Percentiles rank a stretch among this genome's conserved stretches.
phyloP scores from a whole-genome alignment of 768 basidiomycete species.

The Chalciporus pseudorubinellus region DNA sequence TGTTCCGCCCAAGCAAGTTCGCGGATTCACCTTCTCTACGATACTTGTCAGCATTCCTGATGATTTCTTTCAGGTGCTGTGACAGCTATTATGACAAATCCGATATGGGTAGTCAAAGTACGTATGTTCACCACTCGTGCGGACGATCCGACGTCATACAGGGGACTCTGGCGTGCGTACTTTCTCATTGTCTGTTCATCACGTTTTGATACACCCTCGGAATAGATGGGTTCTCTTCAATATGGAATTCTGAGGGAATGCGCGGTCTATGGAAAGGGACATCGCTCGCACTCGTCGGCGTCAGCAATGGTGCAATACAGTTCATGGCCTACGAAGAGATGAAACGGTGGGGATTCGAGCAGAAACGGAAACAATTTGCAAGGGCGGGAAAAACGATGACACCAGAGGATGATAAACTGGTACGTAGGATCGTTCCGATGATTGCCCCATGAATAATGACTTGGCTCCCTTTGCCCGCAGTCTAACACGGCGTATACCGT shows the following conservation, averaged over 20 bases:
- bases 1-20: conserved; percentile 96
- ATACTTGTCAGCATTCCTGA: conserved; percentile 11
- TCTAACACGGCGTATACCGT: conserved; percentile 88
- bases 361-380: conserved; percentile 62
- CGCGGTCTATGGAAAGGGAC: conserved; percentile 86
- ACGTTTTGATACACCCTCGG: neutral
- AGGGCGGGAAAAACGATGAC: conserved; percentile 64
- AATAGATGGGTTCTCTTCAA: conserved; percentile 68
- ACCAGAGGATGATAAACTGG: conserved; percentile 80
- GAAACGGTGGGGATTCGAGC: conserved; percentile 85
- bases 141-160: conserved; percentile 70
- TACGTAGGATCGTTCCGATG: conserved; percentile 37
- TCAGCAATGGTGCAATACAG: conserved; percentile 92
- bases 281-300: conserved; percentile 83
- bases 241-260: conserved; percentile 72
- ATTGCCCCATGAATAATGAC: conserved; percentile 6
- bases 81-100: conserved; percentile 94
- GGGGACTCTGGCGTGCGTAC: conserved; percentile 66
- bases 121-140: conserved; percentile 87
- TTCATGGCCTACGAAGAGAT: conserved; percentile 97
- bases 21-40: conserved; percentile 37
- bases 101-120: conserved; percentile 96
- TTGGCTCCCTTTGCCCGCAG: conserved; percentile 37
- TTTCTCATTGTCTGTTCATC: neutral
- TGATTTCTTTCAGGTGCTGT: conserved; percentile 65